Evolutionary conservation across 139 green algal genomes (phyloP).

Genomic region (Mesotaenium endlicherianum): DNA sequence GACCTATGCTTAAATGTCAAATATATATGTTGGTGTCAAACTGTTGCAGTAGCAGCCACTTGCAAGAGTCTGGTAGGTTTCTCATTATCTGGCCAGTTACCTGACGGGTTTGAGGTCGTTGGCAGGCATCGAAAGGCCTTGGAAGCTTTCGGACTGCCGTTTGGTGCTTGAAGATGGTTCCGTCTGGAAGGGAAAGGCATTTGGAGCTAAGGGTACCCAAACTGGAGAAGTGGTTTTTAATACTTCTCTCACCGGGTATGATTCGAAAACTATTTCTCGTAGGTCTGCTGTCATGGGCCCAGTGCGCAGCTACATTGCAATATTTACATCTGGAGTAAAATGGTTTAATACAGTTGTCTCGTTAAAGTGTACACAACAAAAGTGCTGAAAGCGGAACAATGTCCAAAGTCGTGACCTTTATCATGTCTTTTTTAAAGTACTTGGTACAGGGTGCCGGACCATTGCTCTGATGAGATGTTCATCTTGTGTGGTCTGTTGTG

Average conservation of each 20-base stretch:
- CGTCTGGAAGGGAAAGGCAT: constrained; percentile 80
- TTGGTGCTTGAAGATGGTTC: constrained; percentile 93
- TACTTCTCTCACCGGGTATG: constrained; percentile 83
- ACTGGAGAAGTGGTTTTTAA: constrained; percentile 96
- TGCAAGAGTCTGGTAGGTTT: too few species aligned
- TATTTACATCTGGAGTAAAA: neutral
- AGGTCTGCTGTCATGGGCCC: neutral
- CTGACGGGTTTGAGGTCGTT: too few species aligned
- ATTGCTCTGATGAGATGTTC: neutral
- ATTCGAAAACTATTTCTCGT: too few species aligned
- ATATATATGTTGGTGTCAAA: too few species aligned
- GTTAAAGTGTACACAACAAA: neutral
- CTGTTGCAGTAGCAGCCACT: too few species aligned
- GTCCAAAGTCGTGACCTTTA: neutral
- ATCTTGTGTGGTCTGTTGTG: neutral
- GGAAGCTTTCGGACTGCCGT: constrained; percentile 64
- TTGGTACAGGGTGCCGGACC: neutral
- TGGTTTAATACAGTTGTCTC: neutral
- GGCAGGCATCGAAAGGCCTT: constrained; percentile 59
- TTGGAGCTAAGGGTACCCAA: constrained; percentile 81
- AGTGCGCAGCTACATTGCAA: neutral
- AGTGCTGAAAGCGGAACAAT: too few species aligned
- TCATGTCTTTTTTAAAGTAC: neutral
- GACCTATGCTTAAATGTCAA: too few species aligned
- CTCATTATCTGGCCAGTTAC: too few species aligned